phyloP scores from a whole-genome alignment of 805 yeast species.

The Schizosaccharomyces cryophilus region DNA sequence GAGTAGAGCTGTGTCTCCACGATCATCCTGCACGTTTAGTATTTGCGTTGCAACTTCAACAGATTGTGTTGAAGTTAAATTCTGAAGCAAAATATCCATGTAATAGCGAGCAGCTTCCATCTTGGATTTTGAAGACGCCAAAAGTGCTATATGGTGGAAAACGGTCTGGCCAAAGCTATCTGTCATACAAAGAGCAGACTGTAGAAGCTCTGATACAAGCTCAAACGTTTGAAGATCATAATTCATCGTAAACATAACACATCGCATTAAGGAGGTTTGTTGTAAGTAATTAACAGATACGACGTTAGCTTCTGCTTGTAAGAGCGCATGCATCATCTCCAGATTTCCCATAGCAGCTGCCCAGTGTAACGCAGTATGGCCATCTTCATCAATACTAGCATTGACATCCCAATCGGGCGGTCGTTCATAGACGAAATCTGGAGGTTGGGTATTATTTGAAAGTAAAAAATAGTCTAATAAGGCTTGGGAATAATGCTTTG shows the following conservation, averaged over 20 bases:
- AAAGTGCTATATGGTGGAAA: slow-evolving; percentile 60
- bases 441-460: slow-evolving; percentile 34
- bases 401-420: slow-evolving; percentile 43
- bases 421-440: slow-evolving; percentile 38
- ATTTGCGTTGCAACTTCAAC: slow-evolving; percentile 25
- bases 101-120: slow-evolving; percentile 67
- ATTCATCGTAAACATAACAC: slow-evolving; percentile 71
- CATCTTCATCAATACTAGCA: slow-evolving; percentile 77
- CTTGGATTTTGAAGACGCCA: slow-evolving; percentile 37
- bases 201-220: slow-evolving; percentile 46
- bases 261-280: slow-evolving; percentile 66
- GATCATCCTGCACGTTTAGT: slow-evolving; percentile 49
- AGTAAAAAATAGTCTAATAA: slow-evolving; percentile 30
- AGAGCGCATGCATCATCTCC: slow-evolving; percentile 47
- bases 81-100: slow-evolving; percentile 48
- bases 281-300: slow-evolving; percentile 39
- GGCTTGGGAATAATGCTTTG: slow-evolving; percentile 17
- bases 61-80: slow-evolving; percentile 39
- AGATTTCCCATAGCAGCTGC: slow-evolving; percentile 86
- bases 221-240: slow-evolving; percentile 62
- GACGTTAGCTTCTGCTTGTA: slow-evolving; percentile 52
- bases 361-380: slow-evolving; percentile 91
- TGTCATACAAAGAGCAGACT: slow-evolving; percentile 50
- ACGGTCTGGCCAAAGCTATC: slow-evolving; percentile 55
- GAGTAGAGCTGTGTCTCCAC: slow-evolving; percentile 72